Evolutionary conservation across 805 yeast species (phyloP), one percentile per base, ranked within the genome.

Genomic region (Saccharomycopsis sp.): DNA sequence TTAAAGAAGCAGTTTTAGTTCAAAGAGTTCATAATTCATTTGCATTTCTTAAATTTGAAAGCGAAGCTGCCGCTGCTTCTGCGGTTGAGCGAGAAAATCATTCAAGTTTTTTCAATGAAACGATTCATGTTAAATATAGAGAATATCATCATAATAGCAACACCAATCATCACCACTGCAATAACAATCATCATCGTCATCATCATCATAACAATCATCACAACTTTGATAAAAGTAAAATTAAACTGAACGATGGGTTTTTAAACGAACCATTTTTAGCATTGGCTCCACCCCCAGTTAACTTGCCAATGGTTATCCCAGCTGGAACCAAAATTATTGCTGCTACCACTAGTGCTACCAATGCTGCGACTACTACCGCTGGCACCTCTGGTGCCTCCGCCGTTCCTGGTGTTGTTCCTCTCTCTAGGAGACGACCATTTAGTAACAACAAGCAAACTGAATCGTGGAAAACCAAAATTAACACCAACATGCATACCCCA

Each of bases 1-100:
- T 87, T 43, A 64, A 63, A 13, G 78, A 75, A 38, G 66, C 75
- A 17, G 70, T 78, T 38, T 67, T 82, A 35, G 72, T 83, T 29
- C 60, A 71, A 32, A 75, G 74, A 53, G 75, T 67, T 33, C 63
- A 67, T 40, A 67, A 66, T 40, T 68, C 74, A 24, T 85, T 84
- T 68, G 95, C 94, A 1, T 86, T 87, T 56, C 74, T 87, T 49
- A 75, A 75, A 47, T 87, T 67, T 56, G 68, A 67, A 28, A 67
- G 71, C 8, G 88, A 81, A 54, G 71, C 72, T 19, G 76, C 93
- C 19, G 95, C 95, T 5, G 94, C 93, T 4, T 71, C 85, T 39
- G 95, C 96, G 1, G 85, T 87, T 43, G 94, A 86, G 60, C 71
- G 79, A 50, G 93, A 85, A 57, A 86, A 88, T 58, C 95, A 86